Percentiles rank a stretch among this genome's conserved stretches.
Conservation (phyloP, 169 alveolate species). For the Toxoplasma gondii region DNA sequence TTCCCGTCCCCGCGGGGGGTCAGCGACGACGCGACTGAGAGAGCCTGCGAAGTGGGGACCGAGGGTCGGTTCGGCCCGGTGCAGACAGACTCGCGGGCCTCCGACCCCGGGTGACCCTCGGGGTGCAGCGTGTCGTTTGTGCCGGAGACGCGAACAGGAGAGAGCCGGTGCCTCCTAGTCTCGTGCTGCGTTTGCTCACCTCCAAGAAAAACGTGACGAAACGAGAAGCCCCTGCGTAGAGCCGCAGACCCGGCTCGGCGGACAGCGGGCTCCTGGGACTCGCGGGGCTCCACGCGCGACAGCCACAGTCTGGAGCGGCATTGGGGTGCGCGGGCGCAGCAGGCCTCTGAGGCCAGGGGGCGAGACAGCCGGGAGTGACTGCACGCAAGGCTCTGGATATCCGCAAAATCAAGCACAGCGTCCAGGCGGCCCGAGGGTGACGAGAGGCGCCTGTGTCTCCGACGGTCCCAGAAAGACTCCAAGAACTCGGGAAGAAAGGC, state of each 20-base stretch:
- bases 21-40: no score
- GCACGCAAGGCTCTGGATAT: neutral
- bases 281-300: neutral
- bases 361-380: conserved; percentile 7
- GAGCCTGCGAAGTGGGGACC: no score
- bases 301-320: neutral
- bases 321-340: neutral
- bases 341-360: neutral
- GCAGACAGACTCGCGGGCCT: no score
- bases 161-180: no score
- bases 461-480: neutral
- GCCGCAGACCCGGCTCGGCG: neutral
- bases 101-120: no score
- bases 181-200: no score
- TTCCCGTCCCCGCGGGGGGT: no score
- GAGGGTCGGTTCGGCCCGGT: no score
- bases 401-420: neutral
- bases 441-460: neutral
- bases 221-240: neutral
- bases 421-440: neutral
- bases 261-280: neutral
- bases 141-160: no score
- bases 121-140: no score
- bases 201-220: neutral
- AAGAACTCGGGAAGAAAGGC: neutral